phyloP scores from a whole-genome alignment of 805 yeast genomes.

The Pichia nanzhaoensis region DNA sequence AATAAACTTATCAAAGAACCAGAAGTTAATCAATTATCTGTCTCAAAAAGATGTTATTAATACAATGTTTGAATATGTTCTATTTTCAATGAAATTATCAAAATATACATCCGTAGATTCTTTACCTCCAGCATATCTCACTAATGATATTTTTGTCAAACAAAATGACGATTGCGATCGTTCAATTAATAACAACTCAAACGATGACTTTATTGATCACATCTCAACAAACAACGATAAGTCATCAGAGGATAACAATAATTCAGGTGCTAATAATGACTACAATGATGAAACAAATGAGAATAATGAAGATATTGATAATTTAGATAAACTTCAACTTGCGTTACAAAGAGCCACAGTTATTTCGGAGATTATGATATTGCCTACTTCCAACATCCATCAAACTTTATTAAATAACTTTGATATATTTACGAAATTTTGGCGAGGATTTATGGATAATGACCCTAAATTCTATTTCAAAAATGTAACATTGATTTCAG shows the following conservation, averaged over 20 bases:
- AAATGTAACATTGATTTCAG: neutral
- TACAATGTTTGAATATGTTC: slow-evolving; percentile 25
- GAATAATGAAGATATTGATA: neutral
- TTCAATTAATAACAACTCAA: slow-evolving; percentile 5
- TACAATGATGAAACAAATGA: neutral
- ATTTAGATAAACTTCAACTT: slow-evolving; percentile 11
- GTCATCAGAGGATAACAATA: no score
- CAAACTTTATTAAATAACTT: slow-evolving; percentile 20
- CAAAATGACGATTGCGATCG: neutral
- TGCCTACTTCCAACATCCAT: slow-evolving; percentile 20
- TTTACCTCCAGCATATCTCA: slow-evolving; percentile 7
- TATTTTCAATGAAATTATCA: slow-evolving; percentile 24
- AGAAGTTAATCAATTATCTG: slow-evolving; percentile 28
- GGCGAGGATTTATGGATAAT: slow-evolving; percentile 30
- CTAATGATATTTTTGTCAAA: slow-evolving; percentile 14
- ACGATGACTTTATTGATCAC: slow-evolving; percentile 8
- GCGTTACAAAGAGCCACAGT: slow-evolving; percentile 24
- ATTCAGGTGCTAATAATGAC: neutral
- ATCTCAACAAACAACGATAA: neutral
- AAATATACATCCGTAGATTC: slow-evolving; percentile 1
- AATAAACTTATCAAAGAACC: slow-evolving; percentile 30
- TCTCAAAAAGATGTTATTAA: slow-evolving; percentile 28
- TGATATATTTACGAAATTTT: slow-evolving; percentile 20
- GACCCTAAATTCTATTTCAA: slow-evolving; percentile 15
- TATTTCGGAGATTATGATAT: slow-evolving; percentile 25